These are phyloP conservation scores for Cucurbita argyrosperma DNA, from an alignment of 306 rosid species.

Conservation along the genomic window DNA sequence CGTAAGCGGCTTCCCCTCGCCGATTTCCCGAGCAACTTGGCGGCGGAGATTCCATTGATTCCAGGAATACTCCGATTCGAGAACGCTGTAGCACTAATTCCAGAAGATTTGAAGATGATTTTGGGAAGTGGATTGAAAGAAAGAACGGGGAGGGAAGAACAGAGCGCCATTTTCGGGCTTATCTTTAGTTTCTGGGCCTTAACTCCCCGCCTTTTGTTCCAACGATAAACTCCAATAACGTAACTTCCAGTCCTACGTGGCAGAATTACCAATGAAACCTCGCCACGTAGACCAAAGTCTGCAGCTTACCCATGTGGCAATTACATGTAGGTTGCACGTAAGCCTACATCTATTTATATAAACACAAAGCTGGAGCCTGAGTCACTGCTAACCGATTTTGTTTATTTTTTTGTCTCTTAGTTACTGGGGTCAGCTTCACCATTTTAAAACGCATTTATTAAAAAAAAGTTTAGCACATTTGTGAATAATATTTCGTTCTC, in stretches of 20 bases:
- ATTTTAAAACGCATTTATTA: no score
- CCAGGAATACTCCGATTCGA: conserved; percentile 3
- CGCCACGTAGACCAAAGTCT: not conserved
- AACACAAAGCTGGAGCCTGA: no score
- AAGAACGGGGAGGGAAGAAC: conserved; percentile 34
- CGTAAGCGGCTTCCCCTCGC: conserved; percentile 13
- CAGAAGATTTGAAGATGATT: conserved; percentile 11
- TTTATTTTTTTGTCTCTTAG: no score
- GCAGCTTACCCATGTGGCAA: no score
- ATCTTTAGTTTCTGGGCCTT: conserved; percentile 8
- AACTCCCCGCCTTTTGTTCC: conserved; percentile 12
- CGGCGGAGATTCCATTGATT: not conserved
- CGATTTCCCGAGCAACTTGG: conserved; percentile 14
- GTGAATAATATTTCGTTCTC: no score
- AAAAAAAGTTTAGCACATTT: no score
- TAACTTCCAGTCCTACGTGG: not conserved
- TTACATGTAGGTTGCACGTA: no score
- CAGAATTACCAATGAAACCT: not conserved
- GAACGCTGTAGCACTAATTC: not conserved
- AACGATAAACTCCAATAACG: not conserved
- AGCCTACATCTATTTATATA: no score
- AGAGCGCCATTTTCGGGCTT: conserved; percentile 33
- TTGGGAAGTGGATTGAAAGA: conserved; percentile 24
- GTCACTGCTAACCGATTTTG: no score
- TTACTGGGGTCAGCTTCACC: no score